A percentile compares a stretch with the other conserved stretches of the same genome.
Evolutionary conservation across 768 basidiomycete genomes (phyloP).

Genomic region (Termitomyces sp.): DNA sequence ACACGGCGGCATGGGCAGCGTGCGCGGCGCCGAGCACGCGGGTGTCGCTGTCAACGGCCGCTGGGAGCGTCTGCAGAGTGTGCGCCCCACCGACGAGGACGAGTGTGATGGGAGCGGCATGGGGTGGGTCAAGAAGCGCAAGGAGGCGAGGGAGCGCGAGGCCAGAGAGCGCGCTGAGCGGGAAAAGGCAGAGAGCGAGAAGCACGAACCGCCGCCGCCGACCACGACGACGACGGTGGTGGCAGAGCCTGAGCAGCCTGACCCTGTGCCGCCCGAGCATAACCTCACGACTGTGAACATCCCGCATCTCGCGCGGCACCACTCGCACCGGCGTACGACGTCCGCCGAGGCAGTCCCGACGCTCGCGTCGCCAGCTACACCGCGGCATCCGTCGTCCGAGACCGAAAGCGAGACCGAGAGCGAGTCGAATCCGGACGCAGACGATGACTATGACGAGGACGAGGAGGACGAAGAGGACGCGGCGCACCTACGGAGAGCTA

Average conservation of each 20-base stretch:
- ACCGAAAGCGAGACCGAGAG: slow-evolving; percentile 9
- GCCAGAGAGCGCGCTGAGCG: slow-evolving; percentile 30
- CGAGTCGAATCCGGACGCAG: slow-evolving; percentile 6
- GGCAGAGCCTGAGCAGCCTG: background rate
- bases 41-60: slow-evolving; percentile 22
- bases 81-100: slow-evolving; percentile 30
- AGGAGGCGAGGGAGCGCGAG: slow-evolving; percentile 37
- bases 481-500: slow-evolving; percentile 4
- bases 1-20: slow-evolving; percentile 78
- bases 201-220: background rate
- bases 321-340: background rate
- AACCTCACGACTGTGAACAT: slow-evolving; percentile 12
- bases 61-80: slow-evolving; percentile 33
- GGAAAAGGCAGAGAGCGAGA: slow-evolving; percentile 10
- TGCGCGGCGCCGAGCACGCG: slow-evolving; percentile 28
- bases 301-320: background rate
- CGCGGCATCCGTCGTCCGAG: background rate
- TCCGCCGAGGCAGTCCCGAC: background rate
- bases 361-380: background rate
- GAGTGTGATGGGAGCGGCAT: slow-evolving; percentile 84
- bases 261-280: slow-evolving; percentile 8
- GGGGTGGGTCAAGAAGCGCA: slow-evolving; percentile 70
- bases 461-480: slow-evolving; percentile 11
- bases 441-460: slow-evolving; percentile 2
- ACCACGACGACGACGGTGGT: background rate